Base-by-base conservation (phyloP, 257 asterid species). In the Forsythia viridissima region DNA sequence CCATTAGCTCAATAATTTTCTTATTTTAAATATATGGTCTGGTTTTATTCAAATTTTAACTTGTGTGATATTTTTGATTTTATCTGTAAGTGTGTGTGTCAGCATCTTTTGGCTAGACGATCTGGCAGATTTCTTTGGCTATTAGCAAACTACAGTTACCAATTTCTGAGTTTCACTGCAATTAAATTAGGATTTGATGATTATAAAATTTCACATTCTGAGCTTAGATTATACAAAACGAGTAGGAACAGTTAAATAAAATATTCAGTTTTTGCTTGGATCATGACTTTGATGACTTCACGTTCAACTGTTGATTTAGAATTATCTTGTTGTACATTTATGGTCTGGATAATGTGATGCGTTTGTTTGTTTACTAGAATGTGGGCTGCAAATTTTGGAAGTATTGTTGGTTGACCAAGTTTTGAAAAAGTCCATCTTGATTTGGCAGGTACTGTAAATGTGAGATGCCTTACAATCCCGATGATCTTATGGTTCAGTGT, bases 381-480 rank as follows among this genome's bases (percentile, higher is more conserved):
- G 12, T 55, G 6, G 43, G 38, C 34, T 38, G 30, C 36, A 37
- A 55, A 10, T 78, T 16, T 70, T 77, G 30, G 69, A 55, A 73
- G 63, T 76, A 38, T 39, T 46, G 51, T 48, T 30, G 42, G 46
- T 43, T 63, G 74, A 72, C 3, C 39, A 39, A 10, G 46, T 73
- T 76, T 43, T 16, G 69, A 61, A 72, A 72, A 39, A 75, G 46
- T 70, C 70, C 43, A 16, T 83, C 85, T 57, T 76, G 63, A 66
- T 81, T 52, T 63, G 79, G 76, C 89, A 94, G 99, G 87, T 94
- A 91, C 77, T 94, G 99, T 77, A 93, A 94, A 85, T 94, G 99
- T 79, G 99, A 94, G 86, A 94, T 94, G 98, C 98, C 98, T 73
- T 93, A 91, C 81, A 94, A 94, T 82, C 98, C 98, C 8, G 98